These are phyloP conservation scores for Musa schizocarpa DNA, from an alignment of 176 grass and related monocot species.

Conservation along the genomic window DNA sequence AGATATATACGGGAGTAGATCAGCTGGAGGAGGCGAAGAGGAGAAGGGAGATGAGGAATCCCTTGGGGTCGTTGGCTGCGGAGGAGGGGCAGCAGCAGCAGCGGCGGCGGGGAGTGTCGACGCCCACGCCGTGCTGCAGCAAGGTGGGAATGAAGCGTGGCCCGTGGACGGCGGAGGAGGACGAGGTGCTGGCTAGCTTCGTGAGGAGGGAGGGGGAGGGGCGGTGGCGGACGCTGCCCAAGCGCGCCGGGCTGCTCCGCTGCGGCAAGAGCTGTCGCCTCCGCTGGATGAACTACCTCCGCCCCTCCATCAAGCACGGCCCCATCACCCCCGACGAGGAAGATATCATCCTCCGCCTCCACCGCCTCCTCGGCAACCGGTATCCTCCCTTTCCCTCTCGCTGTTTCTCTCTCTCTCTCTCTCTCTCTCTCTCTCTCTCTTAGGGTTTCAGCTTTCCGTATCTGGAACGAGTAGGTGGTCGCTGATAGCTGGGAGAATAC, in stretches of 20 bases:
- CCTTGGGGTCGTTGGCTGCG: not conserved
- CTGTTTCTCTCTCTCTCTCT: not conserved
- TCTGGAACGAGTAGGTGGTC: not conserved
- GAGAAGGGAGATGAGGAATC: not conserved
- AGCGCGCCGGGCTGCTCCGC: slow-evolving; percentile 49
- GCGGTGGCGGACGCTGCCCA: slow-evolving; percentile 69
- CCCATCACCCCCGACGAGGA: slow-evolving; percentile 74
- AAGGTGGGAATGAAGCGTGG: slow-evolving; percentile 48
- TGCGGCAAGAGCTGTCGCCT: slow-evolving; percentile 71
- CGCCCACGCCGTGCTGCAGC: slow-evolving; percentile 2
- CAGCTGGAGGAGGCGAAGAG: not conserved
- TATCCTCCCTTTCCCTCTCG: not conserved
- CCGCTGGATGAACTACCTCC: slow-evolving; percentile 91
- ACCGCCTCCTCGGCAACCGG: slow-evolving; percentile 78
- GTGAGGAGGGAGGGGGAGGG: slow-evolving; percentile 62
- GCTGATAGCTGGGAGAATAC: slow-evolving; percentile 3
- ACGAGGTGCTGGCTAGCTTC: slow-evolving; percentile 50
- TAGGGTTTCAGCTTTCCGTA: not conserved
- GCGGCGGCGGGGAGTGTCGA: not conserved
- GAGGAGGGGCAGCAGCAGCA: no score
- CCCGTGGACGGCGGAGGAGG: slow-evolving; percentile 79
- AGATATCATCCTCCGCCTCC: slow-evolving; percentile 88
- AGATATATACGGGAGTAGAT: no score
- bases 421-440: not conserved
- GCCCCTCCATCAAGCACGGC: slow-evolving; percentile 60